Evolutionary conservation across 148 eudicot genomes (phyloP).

Genomic region (Bassia scoparia): DNA sequence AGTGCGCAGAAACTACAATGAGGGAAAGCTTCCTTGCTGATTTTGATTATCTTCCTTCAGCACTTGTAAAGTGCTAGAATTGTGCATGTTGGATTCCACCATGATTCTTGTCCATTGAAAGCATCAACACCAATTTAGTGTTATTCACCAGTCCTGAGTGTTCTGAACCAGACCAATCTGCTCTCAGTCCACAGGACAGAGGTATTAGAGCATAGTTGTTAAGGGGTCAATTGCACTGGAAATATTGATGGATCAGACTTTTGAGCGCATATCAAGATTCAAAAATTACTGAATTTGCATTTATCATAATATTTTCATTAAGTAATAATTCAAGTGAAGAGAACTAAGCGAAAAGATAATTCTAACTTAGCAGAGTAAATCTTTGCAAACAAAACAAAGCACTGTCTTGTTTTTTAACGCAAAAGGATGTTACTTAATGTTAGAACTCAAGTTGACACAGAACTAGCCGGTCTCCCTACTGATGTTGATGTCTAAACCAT

Average conservation of each 20-base stretch:
- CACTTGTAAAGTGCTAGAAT: conserved; percentile 64
- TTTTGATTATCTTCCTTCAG: conserved; percentile 82
- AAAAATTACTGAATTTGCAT: not conserved
- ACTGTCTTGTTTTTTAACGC: too few relatives aligned
- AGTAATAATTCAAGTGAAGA: too few relatives aligned
- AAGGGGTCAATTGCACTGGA: conserved; percentile 52
- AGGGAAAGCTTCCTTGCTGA: conserved; percentile 68
- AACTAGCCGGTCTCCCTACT: not conserved
- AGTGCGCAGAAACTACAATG: conserved; percentile 40
- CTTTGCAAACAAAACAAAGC: too few relatives aligned
- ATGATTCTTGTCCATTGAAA: conserved; percentile 65
- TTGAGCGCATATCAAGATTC: not conserved
- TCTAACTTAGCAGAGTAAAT: not conserved
- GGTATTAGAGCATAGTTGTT: conserved; percentile 50
- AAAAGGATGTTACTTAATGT: not conserved
- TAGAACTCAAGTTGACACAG: not conserved
- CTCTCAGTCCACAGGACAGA: conserved; percentile 72
- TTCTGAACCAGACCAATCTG: conserved; percentile 59
- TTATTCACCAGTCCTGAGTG: conserved; percentile 69
- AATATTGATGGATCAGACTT: not conserved
- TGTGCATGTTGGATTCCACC: conserved; percentile 85
- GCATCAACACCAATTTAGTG: conserved; percentile 55
- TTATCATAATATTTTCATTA: too few relatives aligned
- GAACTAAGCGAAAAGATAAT: too few relatives aligned
- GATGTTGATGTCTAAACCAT: not conserved